Evolutionary conservation across 495 filamentous ascomycete species (phyloP).

Genomic region (Cryomyces minteri): DNA sequence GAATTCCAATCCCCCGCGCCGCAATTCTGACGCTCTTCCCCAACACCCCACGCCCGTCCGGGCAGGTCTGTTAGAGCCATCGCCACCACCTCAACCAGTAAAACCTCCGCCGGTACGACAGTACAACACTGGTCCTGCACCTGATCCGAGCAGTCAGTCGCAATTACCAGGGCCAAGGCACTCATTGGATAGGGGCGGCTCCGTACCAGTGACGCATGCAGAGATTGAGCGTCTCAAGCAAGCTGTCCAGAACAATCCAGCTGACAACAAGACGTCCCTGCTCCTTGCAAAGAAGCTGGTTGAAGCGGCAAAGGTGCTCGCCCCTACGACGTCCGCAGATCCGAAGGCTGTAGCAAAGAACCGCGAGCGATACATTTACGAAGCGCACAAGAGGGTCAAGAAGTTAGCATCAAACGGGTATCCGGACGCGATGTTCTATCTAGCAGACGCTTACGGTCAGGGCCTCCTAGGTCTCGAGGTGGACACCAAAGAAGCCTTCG

Average conservation of each 20-base stretch:
- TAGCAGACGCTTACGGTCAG: constrained; percentile 77
- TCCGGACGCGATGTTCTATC: constrained; percentile 80
- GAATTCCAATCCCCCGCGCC: constrained; percentile 11
- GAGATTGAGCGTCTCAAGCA: constrained; percentile 62
- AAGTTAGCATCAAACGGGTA: constrained; percentile 53
- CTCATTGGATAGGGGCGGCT: background rate
- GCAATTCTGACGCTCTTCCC: constrained; percentile 45
- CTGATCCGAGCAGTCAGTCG: constrained; percentile 4
- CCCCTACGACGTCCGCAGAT: constrained; percentile 51
- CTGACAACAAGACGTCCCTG: constrained; percentile 52
- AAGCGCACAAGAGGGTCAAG: constrained; percentile 80
- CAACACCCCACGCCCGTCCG: constrained; percentile 68
- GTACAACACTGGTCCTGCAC: constrained; percentile 34
- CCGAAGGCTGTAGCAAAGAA: constrained; percentile 52
- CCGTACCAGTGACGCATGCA: constrained; percentile 46
- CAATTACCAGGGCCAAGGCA: too few relatives aligned
- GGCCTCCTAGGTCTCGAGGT: constrained; percentile 49
- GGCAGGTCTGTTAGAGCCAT: constrained; percentile 46
- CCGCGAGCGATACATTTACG: constrained; percentile 65
- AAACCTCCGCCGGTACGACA: constrained; percentile 59
- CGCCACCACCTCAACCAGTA: constrained; percentile 26
- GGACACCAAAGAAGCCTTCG: constrained; percentile 80
- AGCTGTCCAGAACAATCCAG: constrained; percentile 45
- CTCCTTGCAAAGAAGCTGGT: constrained; percentile 67
- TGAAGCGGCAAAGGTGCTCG: constrained; percentile 63